Base-by-base conservation (phyloP, 371 early-diverging fungal species). In the Entomophthora muscae region DNA sequence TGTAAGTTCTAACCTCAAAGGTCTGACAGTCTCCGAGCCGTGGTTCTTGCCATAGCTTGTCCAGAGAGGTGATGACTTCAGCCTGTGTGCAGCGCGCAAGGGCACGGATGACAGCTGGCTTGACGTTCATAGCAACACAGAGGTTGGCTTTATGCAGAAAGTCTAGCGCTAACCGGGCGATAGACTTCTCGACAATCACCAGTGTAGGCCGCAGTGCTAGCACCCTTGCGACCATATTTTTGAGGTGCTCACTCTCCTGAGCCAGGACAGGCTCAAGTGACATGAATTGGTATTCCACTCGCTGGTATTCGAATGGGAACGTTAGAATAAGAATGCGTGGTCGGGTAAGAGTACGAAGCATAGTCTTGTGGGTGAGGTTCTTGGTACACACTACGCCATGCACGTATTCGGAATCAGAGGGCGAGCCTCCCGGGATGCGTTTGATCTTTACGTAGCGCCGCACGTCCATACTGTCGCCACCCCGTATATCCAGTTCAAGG, bases 381-480 rank as follows among this genome's bases (percentile, higher is more conserved):
- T 92, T 93, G 26, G 91, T 81, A 66, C 84, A 85, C 1, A 93
- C 93, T 1, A 91, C 79, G 3, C 90, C 92, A 28, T 82, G 73
- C 32, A 95, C 76, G 67, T 83, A 90, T 52, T 83, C 78, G 42
- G 85, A 83, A 68, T 92, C 88, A 30, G 70, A 63, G 0, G 90
- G 88, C 27, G 67, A 53, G 1, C 91, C 94, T 10, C 94, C 94
- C 0, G 93, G 86, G 26, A 95, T 85, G 66, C 83, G 84, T 69
- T 96, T 96, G 69, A 95, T 83, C 68, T 92, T 92, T 63, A 96
- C 85, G 64, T 86, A 90, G 28, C 86, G 83, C n/a, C 89, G 79
- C 60, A 91, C 79, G 65, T 94, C 93, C 66, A 91, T 90, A 53
- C 76, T 76, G 65, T 91, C 91, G 29, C 88, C 85, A n/a, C 72